phyloP scores from a whole-genome alignment of 2,329 filamentous ascomycete genomes.

The Phyllosticta citrichinensis region DNA sequence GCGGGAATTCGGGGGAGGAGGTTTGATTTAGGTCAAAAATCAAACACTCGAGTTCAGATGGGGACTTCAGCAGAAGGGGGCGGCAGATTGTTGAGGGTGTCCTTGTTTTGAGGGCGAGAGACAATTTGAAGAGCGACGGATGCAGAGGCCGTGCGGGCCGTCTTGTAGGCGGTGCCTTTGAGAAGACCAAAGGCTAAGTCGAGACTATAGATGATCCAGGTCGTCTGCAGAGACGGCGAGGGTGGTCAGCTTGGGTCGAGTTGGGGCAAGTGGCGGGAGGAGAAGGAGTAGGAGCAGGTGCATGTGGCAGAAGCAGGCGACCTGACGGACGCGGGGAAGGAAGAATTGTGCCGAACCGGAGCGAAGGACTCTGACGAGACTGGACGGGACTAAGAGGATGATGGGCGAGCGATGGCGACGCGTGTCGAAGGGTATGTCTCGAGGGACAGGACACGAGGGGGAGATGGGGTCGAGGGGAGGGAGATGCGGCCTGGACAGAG shows the following conservation, averaged over 20 bases:
- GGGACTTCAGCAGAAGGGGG: conserved; percentile 30
- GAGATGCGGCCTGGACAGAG: conserved; percentile 1
- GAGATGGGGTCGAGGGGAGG: not conserved
- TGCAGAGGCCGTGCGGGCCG: conserved; percentile 34
- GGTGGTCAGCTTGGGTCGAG: not conserved
- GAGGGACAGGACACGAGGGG: not conserved
- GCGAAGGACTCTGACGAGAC: conserved; percentile 8
- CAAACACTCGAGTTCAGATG: conserved; percentile 29
- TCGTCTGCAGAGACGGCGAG: conserved; percentile 1
- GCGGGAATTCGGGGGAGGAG: conserved; percentile 46
- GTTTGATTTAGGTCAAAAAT: conserved; percentile 34
- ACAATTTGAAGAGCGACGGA: conserved; percentile 38
- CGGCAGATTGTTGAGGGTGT: conserved; percentile 42
- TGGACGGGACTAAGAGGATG: not conserved
- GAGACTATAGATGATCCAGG: not conserved
- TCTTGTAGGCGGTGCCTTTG: conserved; percentile 34
- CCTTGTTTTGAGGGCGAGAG: conserved; percentile 33
- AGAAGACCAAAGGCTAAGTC: conserved; percentile 27
- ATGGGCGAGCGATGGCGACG: conserved; percentile 1
- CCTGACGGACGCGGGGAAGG: not conserved
- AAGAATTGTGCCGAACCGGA: conserved; percentile 2
- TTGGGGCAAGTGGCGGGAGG: conserved; percentile 4
- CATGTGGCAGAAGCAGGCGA: not conserved
- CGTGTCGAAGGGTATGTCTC: not conserved
- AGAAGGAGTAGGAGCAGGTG: not conserved